A percentile compares a stretch with the other conserved stretches of the same genome.
Conservation (phyloP, 2,329 filamentous ascomycete species). For the Balansia obtecta region DNA sequence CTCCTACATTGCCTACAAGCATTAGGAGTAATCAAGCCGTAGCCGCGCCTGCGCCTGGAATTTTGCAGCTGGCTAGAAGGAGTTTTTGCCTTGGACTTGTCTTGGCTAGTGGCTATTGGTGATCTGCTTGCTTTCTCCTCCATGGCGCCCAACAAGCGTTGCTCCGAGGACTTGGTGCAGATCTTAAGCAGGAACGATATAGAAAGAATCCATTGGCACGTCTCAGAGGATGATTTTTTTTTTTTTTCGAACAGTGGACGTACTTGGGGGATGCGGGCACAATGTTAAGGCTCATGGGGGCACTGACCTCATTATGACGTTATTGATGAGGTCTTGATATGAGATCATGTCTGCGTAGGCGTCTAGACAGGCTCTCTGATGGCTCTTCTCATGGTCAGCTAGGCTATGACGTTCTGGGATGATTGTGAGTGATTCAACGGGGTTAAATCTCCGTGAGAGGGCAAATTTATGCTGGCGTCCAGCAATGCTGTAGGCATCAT, state of each 20-base stretch:
- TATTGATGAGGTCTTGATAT: not conserved
- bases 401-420: too few species aligned
- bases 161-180: not conserved
- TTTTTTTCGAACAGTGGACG: not conserved
- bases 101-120: not conserved
- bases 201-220: not conserved
- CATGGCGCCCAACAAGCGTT: not conserved
- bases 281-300: not conserved
- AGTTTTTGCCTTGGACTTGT: slow-evolving; percentile 7
- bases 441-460: too few species aligned
- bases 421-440: too few species aligned
- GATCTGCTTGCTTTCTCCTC: not conserved
- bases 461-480: too few species aligned
- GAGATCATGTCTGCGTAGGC: not conserved
- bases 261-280: not conserved
- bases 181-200: not conserved
- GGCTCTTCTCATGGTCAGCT: too few species aligned
- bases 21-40: slow-evolving; percentile 44
- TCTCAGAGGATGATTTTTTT: not conserved
- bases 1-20: slow-evolving; percentile 48
- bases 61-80: slow-evolving; percentile 15
- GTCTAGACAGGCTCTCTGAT: too few species aligned
- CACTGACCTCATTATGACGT: not conserved
- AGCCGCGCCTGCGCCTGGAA: slow-evolving; percentile 38
- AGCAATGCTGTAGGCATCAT: too few species aligned